Evolutionary conservation across 1,284 basidiomycete species (phyloP).

Genomic region (Apiotrichum veenhuisii): DNA sequence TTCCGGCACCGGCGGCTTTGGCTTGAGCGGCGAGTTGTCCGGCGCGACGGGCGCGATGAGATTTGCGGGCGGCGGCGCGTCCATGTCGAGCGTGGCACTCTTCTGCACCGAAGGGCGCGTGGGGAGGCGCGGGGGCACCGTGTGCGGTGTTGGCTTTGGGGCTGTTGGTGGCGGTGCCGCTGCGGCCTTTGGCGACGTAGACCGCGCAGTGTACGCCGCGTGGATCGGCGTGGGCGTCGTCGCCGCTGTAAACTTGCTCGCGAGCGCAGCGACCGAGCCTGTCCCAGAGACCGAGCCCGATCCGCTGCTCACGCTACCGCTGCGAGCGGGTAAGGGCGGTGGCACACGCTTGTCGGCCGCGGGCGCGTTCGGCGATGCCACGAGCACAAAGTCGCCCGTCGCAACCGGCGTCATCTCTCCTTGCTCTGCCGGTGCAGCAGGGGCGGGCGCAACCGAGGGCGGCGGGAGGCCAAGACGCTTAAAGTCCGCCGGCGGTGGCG

Average conservation of each 20-base stretch:
- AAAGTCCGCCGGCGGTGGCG: conserved; percentile 16
- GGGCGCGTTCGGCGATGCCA: conserved; percentile 20
- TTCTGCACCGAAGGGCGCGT: background rate
- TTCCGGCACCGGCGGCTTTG: background rate
- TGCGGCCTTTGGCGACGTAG: background rate
- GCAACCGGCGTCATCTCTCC: conserved; percentile 30
- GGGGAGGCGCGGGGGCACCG: background rate
- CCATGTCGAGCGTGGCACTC: conserved; percentile 15
- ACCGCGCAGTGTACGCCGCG: background rate
- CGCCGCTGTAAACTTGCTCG: background rate
- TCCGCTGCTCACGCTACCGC: background rate
- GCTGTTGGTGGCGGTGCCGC: background rate
- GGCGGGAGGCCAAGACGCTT: conserved; percentile 13
- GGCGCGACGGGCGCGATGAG: conserved; percentile 7
- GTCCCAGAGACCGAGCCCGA: background rate
- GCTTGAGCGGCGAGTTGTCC: conserved; percentile 7
- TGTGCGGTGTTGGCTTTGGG: too few species aligned
- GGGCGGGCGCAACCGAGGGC: background rate
- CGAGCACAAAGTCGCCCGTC: conserved; percentile 42
- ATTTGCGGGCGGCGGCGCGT: conserved; percentile 8
- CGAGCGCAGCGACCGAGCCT: background rate
- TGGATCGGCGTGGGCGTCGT: background rate
- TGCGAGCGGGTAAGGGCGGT: conserved; percentile 2
- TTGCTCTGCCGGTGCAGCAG: background rate
- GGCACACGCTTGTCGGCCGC: background rate